A percentile compares a stretch with the other conserved stretches of the same genome.
These are phyloP conservation scores for Kwoniella dendrophila DNA, from an alignment of 768 basidiomycete genomes.

Conservation along the genomic window DNA sequence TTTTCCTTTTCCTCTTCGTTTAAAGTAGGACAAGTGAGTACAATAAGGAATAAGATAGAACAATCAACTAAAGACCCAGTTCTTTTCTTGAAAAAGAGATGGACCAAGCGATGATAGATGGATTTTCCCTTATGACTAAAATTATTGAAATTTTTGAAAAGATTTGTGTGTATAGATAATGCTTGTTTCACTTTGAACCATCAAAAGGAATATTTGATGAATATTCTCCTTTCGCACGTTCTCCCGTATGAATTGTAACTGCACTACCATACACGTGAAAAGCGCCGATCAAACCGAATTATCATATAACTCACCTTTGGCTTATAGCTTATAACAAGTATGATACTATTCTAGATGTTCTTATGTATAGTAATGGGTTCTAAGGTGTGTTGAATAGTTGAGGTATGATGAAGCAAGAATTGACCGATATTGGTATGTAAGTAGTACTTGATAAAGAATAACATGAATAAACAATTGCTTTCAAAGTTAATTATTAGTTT, in stretches of 20 bases:
- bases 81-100: neutral
- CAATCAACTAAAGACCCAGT: neutral
- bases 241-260: neutral
- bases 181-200: slow-evolving; percentile 13
- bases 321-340: neutral
- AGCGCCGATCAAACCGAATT: neutral
- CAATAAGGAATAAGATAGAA: neutral
- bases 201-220: neutral
- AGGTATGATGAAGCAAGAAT: neutral
- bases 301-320: slow-evolving; percentile 2
- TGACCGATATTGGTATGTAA: neutral
- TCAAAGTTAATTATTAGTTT: no score
- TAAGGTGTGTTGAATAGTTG: neutral
- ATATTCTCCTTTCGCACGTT: slow-evolving; percentile 11
- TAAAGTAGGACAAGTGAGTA: no score
- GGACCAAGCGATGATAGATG: neutral
- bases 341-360: neutral
- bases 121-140: neutral
- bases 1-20: no score
- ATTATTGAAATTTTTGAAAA: neutral
- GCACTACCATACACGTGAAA: slow-evolving; percentile 1
- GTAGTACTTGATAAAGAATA: no score
- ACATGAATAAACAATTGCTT: no score
- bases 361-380: neutral
- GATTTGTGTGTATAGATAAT: neutral